Conservation (phyloP, 352 stramenopile species). For the Globisporangium rhizosaccharum region DNA sequence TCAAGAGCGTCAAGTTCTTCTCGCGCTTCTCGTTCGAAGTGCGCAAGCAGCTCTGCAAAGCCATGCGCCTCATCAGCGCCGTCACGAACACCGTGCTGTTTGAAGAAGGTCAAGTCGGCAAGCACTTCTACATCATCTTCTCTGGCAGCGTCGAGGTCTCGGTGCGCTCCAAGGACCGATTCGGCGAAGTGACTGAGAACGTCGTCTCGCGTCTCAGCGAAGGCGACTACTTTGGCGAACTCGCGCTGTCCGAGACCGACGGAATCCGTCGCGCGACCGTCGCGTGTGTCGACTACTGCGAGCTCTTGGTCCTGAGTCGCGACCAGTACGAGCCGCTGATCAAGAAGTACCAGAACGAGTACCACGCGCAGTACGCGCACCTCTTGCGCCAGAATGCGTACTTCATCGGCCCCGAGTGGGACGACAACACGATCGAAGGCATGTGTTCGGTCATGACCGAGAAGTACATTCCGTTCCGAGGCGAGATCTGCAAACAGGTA, state of each 20-base stretch:
- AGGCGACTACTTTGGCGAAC: constrained; percentile 75
- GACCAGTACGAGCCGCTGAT: constrained; percentile 83
- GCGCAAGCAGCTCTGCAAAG: constrained; percentile 79
- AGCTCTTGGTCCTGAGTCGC: constrained; percentile 65
- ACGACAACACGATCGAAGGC: constrained; percentile 75
- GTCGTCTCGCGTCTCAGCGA: constrained; percentile 62
- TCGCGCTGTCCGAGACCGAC: constrained; percentile 61
- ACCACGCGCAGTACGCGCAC: constrained; percentile 73
- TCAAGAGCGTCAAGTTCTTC: constrained; percentile 87
- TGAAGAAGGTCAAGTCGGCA: constrained; percentile 67
- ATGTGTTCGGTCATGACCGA: constrained; percentile 85
- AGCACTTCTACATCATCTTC: constrained; percentile 86
- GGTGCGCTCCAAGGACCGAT: constrained; percentile 65
- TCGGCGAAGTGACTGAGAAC: constrained; percentile 56
- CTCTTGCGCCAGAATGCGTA: constrained; percentile 73
- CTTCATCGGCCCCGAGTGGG: constrained; percentile 74
- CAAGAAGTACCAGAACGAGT: constrained; percentile 82
- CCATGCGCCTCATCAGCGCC: constrained; percentile 69
- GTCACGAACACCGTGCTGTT: constrained; percentile 81
- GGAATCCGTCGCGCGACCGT: constrained; percentile 71
- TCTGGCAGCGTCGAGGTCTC: constrained; percentile 65
- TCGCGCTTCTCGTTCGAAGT: constrained; percentile 83
- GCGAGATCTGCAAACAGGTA: constrained; percentile 79
- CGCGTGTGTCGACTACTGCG: constrained; percentile 61
- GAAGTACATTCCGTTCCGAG: constrained; percentile 66